These are phyloP conservation scores for Daldinia loculata DNA, from an alignment of 495 filamentous ascomycete genomes.

Conservation along the genomic window DNA sequence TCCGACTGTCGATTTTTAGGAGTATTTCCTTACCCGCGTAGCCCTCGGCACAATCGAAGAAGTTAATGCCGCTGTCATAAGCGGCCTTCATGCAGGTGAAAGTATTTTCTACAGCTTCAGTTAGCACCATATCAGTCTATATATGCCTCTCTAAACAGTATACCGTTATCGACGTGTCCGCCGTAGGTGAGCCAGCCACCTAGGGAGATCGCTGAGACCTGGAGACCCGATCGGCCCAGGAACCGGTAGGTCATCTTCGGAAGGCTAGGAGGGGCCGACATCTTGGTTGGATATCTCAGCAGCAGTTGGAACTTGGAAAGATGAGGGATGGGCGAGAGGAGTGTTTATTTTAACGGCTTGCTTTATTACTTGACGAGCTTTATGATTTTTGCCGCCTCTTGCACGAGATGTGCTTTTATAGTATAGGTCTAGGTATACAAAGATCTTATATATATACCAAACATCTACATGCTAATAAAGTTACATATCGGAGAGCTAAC, in stretches of 20 bases:
- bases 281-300: conserved; percentile 14
- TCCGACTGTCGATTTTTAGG: not conserved
- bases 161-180: conserved; percentile 76
- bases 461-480: not conserved
- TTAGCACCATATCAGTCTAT: not conserved
- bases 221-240: conserved; percentile 76
- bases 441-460: not conserved
- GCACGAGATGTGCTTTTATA: not conserved
- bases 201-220: conserved; percentile 77
- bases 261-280: conserved; percentile 53
- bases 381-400: not conserved
- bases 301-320: not conserved
- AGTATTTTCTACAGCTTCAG: conserved; percentile 61
- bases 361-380: not conserved
- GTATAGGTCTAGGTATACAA: not conserved
- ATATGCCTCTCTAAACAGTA: not conserved
- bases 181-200: conserved; percentile 83
- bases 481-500: not conserved
- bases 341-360: not conserved
- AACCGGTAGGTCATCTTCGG: conserved; percentile 79
- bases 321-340: not conserved
- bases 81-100: conserved; percentile 77
- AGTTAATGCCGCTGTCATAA: conserved; percentile 79
- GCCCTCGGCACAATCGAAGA: conserved; percentile 72
- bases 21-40: conserved; percentile 58